Conservation (phyloP, 257 asterid genomes). For the Solanum neorickii region DNA sequence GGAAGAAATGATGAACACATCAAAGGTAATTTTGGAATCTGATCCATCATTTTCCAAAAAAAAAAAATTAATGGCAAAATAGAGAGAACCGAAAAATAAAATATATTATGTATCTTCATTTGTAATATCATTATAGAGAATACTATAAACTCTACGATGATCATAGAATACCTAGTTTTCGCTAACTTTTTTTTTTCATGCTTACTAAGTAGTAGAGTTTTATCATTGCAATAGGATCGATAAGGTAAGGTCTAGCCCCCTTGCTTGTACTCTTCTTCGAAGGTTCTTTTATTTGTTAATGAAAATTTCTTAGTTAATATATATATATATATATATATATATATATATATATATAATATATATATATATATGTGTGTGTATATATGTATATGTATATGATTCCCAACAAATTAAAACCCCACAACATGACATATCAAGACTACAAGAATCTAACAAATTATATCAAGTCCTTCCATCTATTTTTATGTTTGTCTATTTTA, state of each 20-base stretch:
- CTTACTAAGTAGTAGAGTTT: too few relatives aligned
- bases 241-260: too few relatives aligned
- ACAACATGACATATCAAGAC: slow-evolving; percentile 28
- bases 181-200: too few relatives aligned
- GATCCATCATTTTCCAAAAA: slow-evolving; percentile 19
- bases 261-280: too few relatives aligned
- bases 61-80: background rate
- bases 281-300: too few relatives aligned
- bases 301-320: too few relatives aligned
- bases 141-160: too few relatives aligned
- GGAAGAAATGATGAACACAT: background rate
- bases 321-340: too few relatives aligned
- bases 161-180: too few relatives aligned
- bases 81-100: slow-evolving; percentile 6
- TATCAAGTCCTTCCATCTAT: background rate
- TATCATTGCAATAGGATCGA: too few relatives aligned
- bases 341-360: background rate
- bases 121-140: too few relatives aligned
- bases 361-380: background rate
- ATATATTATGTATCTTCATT: background rate
- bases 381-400: background rate
- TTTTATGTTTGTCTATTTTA: background rate
- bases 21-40: slow-evolving; percentile 13
- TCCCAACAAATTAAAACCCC: slow-evolving; percentile 17
- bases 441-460: background rate